A percentile compares a stretch with the other conserved stretches of the same genome.
Conservation (phyloP, 352 stramenopile genomes). For the Phytophthora nicotianae region DNA sequence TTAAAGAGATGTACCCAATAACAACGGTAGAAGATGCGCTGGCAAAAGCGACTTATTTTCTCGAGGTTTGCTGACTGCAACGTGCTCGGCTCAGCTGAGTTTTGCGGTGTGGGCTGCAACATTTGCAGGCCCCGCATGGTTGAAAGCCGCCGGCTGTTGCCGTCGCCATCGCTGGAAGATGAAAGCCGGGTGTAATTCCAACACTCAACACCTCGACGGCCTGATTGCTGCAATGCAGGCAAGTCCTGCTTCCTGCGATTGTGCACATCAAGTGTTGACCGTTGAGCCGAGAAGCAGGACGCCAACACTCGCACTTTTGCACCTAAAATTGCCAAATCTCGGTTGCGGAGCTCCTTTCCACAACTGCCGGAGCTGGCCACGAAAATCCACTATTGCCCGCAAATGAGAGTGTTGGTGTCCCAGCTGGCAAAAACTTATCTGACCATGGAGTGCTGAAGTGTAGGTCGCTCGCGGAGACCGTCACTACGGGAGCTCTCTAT, state of each 20-base stretch:
- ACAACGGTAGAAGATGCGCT: conserved; percentile 7
- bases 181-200: conserved; percentile 12
- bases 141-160: conserved; percentile 1
- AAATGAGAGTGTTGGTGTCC: neutral
- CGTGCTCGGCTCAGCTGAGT: neutral
- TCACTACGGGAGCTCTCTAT: no score
- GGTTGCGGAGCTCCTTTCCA: neutral
- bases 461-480: neutral
- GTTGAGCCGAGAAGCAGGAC: conserved; percentile 6
- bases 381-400: neutral
- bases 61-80: conserved; percentile 10
- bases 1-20: conserved; percentile 22
- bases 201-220: neutral
- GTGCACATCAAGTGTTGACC: conserved; percentile 2
- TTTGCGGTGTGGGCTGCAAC: neutral
- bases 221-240: neutral
- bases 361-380: neutral
- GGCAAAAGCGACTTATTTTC: conserved; percentile 34
- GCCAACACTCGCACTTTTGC: conserved; percentile 1
- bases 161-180: conserved; percentile 1
- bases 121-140: neutral
- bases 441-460: conserved; percentile 1
- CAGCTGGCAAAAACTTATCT: neutral
- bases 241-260: conserved; percentile 14
- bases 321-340: conserved; percentile 14